A percentile compares a stretch with the other conserved stretches of the same genome.
phyloP scores from a whole-genome alignment of 805 yeast species.

The Nakazawaea populi region DNA sequence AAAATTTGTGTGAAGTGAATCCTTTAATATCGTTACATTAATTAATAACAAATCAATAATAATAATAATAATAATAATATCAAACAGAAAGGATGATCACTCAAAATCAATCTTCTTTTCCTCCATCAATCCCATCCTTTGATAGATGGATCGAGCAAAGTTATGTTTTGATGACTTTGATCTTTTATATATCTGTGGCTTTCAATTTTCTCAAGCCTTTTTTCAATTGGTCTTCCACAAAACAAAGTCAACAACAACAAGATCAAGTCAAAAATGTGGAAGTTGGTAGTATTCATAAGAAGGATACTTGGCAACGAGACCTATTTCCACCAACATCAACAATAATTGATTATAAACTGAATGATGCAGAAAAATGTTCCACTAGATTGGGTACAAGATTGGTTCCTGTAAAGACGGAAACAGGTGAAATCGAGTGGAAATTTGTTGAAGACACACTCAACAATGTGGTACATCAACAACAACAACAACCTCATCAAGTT shows the following conservation, averaged over 20 bases:
- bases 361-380: conserved; percentile 33
- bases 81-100: neutral
- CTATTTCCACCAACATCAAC: conserved; percentile 1
- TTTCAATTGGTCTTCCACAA: neutral
- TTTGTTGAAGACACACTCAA: conserved; percentile 31
- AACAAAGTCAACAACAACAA: neutral
- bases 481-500: neutral
- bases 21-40: too few species aligned
- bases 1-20: too few species aligned
- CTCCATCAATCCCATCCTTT: neutral
- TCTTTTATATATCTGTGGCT: neutral
- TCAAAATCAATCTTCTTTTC: neutral
- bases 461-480: neutral
- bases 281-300: neutral
- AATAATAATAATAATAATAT: neutral
- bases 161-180: neutral
- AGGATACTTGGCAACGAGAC: neutral
- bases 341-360: neutral
- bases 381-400: conserved; percentile 42
- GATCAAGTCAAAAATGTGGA: too few species aligned
- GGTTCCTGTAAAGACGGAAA: conserved; percentile 43
- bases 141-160: neutral
- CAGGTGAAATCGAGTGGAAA: conserved; percentile 55
- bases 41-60: too few species aligned
- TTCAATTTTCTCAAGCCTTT: neutral